Evolutionary conservation across 1,139 yeast genomes (phyloP).

Genomic region (Yamadazyma dushanensis): DNA sequence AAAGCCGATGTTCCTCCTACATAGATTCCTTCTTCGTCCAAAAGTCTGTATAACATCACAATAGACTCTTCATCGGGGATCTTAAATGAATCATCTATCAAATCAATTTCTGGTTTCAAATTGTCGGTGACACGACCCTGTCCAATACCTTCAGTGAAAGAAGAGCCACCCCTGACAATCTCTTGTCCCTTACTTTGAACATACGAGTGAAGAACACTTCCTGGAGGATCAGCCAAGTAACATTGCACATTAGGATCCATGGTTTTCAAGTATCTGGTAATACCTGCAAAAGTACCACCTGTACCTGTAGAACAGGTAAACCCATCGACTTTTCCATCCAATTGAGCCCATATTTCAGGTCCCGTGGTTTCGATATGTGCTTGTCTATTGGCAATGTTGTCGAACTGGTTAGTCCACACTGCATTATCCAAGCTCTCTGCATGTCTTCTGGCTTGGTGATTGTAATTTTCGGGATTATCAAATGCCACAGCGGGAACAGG

Average conservation of each 20-base stretch:
- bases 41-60: conserved; percentile 74
- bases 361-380: conserved; percentile 92
- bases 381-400: conserved; percentile 81
- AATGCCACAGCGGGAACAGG: conserved; percentile 91
- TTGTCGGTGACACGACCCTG: conserved; percentile 91
- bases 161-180: conserved; percentile 68
- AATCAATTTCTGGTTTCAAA: conserved; percentile 66
- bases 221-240: conserved; percentile 90
- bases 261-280: conserved; percentile 70
- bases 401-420: conserved; percentile 91
- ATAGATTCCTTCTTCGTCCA: conserved; percentile 88
- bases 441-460: conserved; percentile 81
- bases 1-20: conserved; percentile 88
- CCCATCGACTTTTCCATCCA: conserved; percentile 76
- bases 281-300: conserved; percentile 89
- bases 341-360: conserved; percentile 88
- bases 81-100: conserved; percentile 71
- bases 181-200: conserved; percentile 65
- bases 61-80: conserved; percentile 77
- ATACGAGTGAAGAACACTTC: conserved; percentile 79
- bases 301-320: conserved; percentile 91
- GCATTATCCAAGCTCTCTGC: conserved; percentile 76
- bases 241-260: conserved; percentile 52
- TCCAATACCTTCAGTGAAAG: conserved; percentile 95
- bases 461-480: conserved; percentile 78